Evolutionary conservation across 441 rosid genomes (phyloP), one percentile per base, ranked within the genome.

Genomic region (Gossypium aridum): DNA sequence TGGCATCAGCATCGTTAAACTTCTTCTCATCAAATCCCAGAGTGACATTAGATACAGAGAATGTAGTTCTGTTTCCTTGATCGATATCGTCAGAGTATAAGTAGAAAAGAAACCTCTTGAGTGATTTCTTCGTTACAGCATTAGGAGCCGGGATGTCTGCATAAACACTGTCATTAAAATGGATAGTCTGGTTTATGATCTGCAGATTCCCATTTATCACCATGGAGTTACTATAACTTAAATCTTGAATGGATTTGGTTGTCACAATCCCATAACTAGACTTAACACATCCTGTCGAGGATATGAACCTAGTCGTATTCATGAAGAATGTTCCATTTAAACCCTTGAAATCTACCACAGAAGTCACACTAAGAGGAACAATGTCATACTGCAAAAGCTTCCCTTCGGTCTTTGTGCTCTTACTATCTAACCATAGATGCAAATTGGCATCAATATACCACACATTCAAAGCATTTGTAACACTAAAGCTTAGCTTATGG

Each of bases 381-480:
- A 71, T 72, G n/a, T 73, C 75, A 2, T 82, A 74, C 75, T 72
- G 81, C 78, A 89, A 66, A 22, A 92, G 87, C 84, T 85, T 75
- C 65, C 89, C 97, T 70, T 83, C 73, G 0, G 92, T 91, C 25
- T 51, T 82, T 4, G 53, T 60, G 75, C 85, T 87, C 81, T 77
- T 79, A 12, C 67, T 59, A 72, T 91, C 99, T 84, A 91, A 79
- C 97, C 99, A 94, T 57, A 92, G 96, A 79, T 92, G 98, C 92
- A 94, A 81, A 83, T 94, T 94, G 3, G 97, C 98, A 74, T 92
- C 91, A 1, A 92, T 72, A n/a, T 81, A 87, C 97, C 98, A 92
- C 70, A 89, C 91, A 53, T 90, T 87, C 87, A 91, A 80, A 8
- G 93, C 90, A 75, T 91, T 86, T 0, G 94, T 87, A 71, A 91